Evolutionary conservation across 202 grass and related monocot genomes (phyloP).

Genomic region (Dendrocalamus latiflorus): DNA sequence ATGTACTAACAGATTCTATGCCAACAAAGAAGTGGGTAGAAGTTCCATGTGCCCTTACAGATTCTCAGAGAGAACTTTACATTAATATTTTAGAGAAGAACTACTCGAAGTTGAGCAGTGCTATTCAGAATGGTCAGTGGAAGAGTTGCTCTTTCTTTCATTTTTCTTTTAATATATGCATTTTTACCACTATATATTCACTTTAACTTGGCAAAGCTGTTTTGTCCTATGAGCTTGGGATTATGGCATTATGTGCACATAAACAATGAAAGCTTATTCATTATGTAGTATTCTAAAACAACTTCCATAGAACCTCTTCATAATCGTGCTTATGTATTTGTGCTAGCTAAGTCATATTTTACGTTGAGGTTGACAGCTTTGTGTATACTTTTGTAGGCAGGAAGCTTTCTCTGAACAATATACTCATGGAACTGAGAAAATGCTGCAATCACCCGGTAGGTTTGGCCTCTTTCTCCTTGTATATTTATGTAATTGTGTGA

Average conservation of each 20-base stretch:
- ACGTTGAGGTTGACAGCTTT: not conserved
- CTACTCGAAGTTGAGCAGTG: slow-evolving; percentile 54
- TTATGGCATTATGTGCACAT: not conserved
- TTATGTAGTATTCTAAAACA: not conserved
- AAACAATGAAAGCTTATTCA: not conserved
- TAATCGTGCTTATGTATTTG: not conserved
- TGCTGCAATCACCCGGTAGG: slow-evolving; percentile 74
- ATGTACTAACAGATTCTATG: slow-evolving; percentile 52
- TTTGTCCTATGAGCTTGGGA: not conserved
- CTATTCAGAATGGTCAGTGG: slow-evolving; percentile 48
- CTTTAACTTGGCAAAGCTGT: not conserved
- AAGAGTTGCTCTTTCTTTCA: not conserved
- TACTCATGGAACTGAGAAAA: slow-evolving; percentile 54
- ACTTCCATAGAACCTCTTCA: not conserved
- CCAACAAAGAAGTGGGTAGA: slow-evolving; percentile 73
- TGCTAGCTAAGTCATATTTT: not conserved
- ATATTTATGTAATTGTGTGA: not conserved
- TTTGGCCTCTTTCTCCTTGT: not conserved
- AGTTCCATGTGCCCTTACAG: slow-evolving; percentile 64
- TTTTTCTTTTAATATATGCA: not conserved
- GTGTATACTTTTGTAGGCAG: slow-evolving; percentile 32
- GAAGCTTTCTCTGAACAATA: slow-evolving; percentile 55
- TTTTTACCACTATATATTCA: not conserved
- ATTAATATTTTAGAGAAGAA: slow-evolving; percentile 72
- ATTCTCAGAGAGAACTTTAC: slow-evolving; percentile 65